These are phyloP conservation scores for Pseudogymnoascus sp. DNA, from an alignment of 2,329 filamentous ascomycete genomes.

Conservation along the genomic window DNA sequence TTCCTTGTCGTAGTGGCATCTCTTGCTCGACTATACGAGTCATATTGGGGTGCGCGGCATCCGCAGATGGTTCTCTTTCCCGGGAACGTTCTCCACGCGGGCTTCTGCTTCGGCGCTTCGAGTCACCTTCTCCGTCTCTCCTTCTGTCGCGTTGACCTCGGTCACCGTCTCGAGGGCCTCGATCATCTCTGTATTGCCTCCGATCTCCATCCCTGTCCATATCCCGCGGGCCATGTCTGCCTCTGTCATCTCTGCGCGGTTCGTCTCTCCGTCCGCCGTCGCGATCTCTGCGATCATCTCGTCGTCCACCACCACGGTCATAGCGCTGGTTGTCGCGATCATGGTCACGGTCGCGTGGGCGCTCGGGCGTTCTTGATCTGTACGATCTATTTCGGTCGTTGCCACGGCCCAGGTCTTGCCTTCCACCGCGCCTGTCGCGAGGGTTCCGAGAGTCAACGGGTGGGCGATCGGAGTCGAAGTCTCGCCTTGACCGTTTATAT, in stretches of 20 bases:
- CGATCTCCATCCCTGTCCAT: slow-evolving; percentile 22
- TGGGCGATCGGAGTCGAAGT: slow-evolving; percentile 32
- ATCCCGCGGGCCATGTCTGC: slow-evolving; percentile 32
- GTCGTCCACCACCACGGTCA: slow-evolving; percentile 13
- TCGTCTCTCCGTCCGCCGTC: slow-evolving; percentile 34
- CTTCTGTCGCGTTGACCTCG: slow-evolving; percentile 15
- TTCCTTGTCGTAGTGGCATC: slow-evolving; percentile 16
- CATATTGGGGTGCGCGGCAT: not conserved
- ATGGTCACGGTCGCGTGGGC: slow-evolving; percentile 24
- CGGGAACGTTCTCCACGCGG: slow-evolving; percentile 11
- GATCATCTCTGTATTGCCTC: slow-evolving; percentile 14
- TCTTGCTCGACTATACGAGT: not conserved
- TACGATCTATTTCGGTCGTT: slow-evolving; percentile 30
- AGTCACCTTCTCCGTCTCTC: not conserved
- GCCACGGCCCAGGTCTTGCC: slow-evolving; percentile 25
- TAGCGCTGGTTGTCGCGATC: slow-evolving; percentile 11
- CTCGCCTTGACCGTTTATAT: slow-evolving; percentile 42
- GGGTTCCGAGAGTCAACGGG: slow-evolving; percentile 3
- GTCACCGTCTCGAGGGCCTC: slow-evolving; percentile 22
- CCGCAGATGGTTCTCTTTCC: slow-evolving; percentile 4
- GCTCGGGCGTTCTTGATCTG: slow-evolving; percentile 16
- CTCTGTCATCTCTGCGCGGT: slow-evolving; percentile 26
- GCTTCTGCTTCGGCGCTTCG: slow-evolving; percentile 12
- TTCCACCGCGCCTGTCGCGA: slow-evolving; percentile 30
- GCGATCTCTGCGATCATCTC: slow-evolving; percentile 30